Conservation (phyloP, 805 yeast genomes). For the Kazachstania africana region DNA sequence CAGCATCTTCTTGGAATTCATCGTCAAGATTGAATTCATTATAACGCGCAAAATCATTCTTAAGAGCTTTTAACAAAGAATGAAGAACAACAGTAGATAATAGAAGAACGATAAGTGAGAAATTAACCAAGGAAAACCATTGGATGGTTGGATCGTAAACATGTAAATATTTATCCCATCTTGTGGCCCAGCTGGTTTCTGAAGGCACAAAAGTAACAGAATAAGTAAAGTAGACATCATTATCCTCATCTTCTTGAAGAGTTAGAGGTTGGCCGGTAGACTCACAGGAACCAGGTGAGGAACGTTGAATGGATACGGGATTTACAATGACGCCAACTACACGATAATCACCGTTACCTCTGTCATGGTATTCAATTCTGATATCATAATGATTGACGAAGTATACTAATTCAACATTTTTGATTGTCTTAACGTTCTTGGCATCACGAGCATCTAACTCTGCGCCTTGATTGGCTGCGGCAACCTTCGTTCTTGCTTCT, state of each 20-base stretch:
- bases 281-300: constrained; percentile 28
- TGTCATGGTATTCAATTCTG: constrained; percentile 68
- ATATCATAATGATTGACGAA: constrained; percentile 76
- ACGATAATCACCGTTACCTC: constrained; percentile 56
- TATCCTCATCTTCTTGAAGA: constrained; percentile 38
- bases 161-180: constrained; percentile 95
- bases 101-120: constrained; percentile 68
- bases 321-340: constrained; percentile 83
- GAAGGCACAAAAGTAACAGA: constrained; percentile 64
- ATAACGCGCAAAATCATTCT: constrained; percentile 75
- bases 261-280: constrained; percentile 31
- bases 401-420: constrained; percentile 34
- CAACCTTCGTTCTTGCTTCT: constrained; percentile 1
- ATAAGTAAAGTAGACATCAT: constrained; percentile 69
- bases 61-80: constrained; percentile 65
- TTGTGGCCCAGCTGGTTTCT: constrained; percentile 84
- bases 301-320: constrained; percentile 47
- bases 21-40: constrained; percentile 82
- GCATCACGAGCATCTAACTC: constrained; percentile 11
- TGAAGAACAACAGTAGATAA: constrained; percentile 71
- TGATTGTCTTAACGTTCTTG: constrained; percentile 9
- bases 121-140: constrained; percentile 88
- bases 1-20: constrained; percentile 83
- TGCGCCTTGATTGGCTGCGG: constrained; percentile 7
- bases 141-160: constrained; percentile 88